These are phyloP conservation scores for Castanospermum australe DNA, from an alignment of 306 rosid genomes.

Conservation along the genomic window DNA sequence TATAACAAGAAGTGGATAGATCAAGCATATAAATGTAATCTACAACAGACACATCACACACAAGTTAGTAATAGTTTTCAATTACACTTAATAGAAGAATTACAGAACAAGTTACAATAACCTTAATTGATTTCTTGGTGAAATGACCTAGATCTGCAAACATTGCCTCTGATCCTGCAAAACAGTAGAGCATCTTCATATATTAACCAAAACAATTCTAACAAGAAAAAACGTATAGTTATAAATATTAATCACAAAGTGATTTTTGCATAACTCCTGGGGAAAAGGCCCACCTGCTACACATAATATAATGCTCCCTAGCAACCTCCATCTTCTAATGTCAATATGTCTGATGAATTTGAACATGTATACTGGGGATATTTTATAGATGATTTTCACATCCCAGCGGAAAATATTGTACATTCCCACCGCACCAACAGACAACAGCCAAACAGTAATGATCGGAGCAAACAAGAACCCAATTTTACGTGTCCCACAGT, in stretches of 20 bases:
- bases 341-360: slow-evolving; percentile 46
- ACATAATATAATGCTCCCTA: slow-evolving; percentile 68
- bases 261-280: neutral
- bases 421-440: slow-evolving; percentile 52
- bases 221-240: neutral
- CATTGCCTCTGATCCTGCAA: slow-evolving; percentile 81
- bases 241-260: neutral
- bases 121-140: slow-evolving; percentile 79
- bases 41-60: slow-evolving; percentile 38
- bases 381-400: slow-evolving; percentile 49
- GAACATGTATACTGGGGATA: slow-evolving; percentile 61
- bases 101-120: slow-evolving; percentile 14
- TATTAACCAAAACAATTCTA: slow-evolving; percentile 1
- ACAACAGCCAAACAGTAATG: slow-evolving; percentile 61
- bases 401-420: slow-evolving; percentile 60
- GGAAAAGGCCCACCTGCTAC: slow-evolving; percentile 49
- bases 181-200: neutral
- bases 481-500: slow-evolving; percentile 66
- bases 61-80: slow-evolving; percentile 21
- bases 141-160: slow-evolving; percentile 82
- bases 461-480: slow-evolving; percentile 87
- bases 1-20: slow-evolving; percentile 73
- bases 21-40: slow-evolving; percentile 72
- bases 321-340: slow-evolving; percentile 52
- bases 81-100: neutral